Conservation (phyloP, 768 basidiomycete species). For the Clitopilus passeckerianus region DNA sequence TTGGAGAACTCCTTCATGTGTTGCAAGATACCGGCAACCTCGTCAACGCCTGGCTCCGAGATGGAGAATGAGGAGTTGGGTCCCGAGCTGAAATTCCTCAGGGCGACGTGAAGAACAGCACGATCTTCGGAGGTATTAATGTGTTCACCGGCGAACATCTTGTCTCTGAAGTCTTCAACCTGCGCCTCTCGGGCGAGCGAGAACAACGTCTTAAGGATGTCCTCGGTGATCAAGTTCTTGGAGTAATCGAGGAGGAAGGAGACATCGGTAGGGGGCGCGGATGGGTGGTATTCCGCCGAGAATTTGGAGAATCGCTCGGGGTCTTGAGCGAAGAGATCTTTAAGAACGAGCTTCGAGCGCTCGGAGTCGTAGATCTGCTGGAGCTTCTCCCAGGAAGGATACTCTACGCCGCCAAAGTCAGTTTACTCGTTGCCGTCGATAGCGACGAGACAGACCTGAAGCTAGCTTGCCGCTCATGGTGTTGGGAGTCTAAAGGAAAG, state of each 20-base stretch:
- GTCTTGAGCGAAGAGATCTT: constrained; percentile 90
- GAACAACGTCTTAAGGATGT: constrained; percentile 75
- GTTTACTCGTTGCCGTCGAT: not conserved
- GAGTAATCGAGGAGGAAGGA: constrained; percentile 94
- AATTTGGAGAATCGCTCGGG: constrained; percentile 84
- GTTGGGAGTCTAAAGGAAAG: not conserved
- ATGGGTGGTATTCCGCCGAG: constrained; percentile 68
- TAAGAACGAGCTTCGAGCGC: constrained; percentile 71
- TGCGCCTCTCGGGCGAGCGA: constrained; percentile 80
- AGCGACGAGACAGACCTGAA: constrained; percentile 32
- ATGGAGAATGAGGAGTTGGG: constrained; percentile 51
- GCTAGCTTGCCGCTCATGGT: constrained; percentile 63
- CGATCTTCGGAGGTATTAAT: constrained; percentile 99
- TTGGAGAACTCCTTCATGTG: constrained; percentile 93
- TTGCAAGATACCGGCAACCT: constrained; percentile 77
- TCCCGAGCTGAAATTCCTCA: constrained; percentile 70
- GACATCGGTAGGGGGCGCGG: constrained; percentile 54
- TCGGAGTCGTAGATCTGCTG: constrained; percentile 77
- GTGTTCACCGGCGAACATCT: constrained; percentile 94
- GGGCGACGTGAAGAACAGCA: constrained; percentile 91
- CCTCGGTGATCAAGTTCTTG: constrained; percentile 90
- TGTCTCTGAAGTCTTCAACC: constrained; percentile 80
- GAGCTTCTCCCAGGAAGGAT: constrained; percentile 87
- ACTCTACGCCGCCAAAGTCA: constrained; percentile 46
- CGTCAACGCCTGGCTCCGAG: constrained; percentile 72